Evolutionary conservation across 305 asterid species (phyloP), one percentile per base, ranked within the genome.

Genomic region (Petunia hybrid): DNA sequence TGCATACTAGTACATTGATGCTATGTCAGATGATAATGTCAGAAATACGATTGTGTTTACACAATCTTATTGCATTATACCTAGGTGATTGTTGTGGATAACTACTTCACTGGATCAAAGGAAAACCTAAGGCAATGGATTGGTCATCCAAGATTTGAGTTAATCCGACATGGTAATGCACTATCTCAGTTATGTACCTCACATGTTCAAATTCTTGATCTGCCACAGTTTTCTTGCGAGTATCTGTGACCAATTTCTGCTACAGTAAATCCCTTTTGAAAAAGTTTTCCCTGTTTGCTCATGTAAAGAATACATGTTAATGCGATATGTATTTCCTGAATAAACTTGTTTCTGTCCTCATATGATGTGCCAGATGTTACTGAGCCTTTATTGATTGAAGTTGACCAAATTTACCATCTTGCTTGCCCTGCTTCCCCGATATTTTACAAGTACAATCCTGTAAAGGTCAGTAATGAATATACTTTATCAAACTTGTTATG

Each of bases 401-500:
- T 96, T 86, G 99, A 96, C 87, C 92, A 87, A 86, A 96, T 96
- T 66, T 96, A 96, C 86, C 98, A 96, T 90, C 98, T 96, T 84
- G 99, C 99, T 82, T 96, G 99, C 82, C 99, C 99, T 38, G 99
- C 99, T 76, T 95, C 99, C 78, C 99, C 99, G 5, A 95, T 95
- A 82, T 95, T 95, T 87, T 96, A 96, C 90, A 94, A 96, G 80
- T 89, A 96, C 91, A 96, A 96, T 84, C 98, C 99, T 71, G 98
- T 96, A 67, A 94, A 96, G 99, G 99, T 85, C 71, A 75, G 91
- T 87, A 12, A 76, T 31, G 57, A 48, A 63, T 31, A 9, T 5
- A 51, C 48, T 46, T 35, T 35, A 35, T 71, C 45, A 48, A 48
- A 12, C 77, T 31, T 1, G 57, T 10, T 48, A 9, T 2, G 60